Evolutionary conservation across 2,329 filamentous ascomycete genomes (phyloP).

Genomic region (Dactylella cylindrospora): DNA sequence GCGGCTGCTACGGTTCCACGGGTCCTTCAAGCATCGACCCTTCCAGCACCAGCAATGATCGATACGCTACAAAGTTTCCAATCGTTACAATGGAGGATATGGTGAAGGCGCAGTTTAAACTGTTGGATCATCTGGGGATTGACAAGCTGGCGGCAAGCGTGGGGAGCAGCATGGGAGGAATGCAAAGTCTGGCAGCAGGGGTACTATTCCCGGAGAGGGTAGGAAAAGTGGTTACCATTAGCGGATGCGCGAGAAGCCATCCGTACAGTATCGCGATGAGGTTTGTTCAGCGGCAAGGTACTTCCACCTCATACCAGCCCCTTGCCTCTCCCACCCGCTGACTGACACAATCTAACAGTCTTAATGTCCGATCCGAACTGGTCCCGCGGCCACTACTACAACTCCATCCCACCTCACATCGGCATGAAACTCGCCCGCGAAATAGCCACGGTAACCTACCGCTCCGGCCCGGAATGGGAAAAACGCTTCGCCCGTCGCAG

Average conservation of each 20-base stretch:
- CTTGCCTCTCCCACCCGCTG: neutral
- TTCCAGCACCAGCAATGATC: conserved; percentile 65
- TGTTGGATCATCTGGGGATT: conserved; percentile 78
- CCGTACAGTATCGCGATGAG: conserved; percentile 99
- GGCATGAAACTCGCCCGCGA: conserved; percentile 98
- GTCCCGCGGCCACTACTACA: conserved; percentile 93
- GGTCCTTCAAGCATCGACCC: conserved; percentile 87
- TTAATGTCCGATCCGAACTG: conserved; percentile 99
- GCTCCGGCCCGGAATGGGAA: conserved; percentile 96
- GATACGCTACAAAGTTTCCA: conserved; percentile 91
- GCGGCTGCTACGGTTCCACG: conserved; percentile 93
- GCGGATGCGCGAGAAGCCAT: conserved; percentile 88
- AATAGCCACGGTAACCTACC: conserved; percentile 96
- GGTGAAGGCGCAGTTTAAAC: conserved; percentile 90
- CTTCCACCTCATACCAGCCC: neutral
- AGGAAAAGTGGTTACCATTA: conserved; percentile 80
- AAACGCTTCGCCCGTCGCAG: conserved; percentile 84
- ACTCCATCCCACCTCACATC: conserved; percentile 80
- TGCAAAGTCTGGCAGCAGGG: conserved; percentile 90
- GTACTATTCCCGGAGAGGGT: conserved; percentile 80
- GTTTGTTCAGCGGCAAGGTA: conserved; percentile 84
- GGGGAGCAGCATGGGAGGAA: conserved; percentile 95
- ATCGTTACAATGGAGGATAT: conserved; percentile 96
- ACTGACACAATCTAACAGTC: conserved; percentile 57
- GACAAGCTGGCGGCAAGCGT: conserved; percentile 84